Conservation (phyloP, 164 flowering plant genomes). For the Paratinospora sagittata region DNA sequence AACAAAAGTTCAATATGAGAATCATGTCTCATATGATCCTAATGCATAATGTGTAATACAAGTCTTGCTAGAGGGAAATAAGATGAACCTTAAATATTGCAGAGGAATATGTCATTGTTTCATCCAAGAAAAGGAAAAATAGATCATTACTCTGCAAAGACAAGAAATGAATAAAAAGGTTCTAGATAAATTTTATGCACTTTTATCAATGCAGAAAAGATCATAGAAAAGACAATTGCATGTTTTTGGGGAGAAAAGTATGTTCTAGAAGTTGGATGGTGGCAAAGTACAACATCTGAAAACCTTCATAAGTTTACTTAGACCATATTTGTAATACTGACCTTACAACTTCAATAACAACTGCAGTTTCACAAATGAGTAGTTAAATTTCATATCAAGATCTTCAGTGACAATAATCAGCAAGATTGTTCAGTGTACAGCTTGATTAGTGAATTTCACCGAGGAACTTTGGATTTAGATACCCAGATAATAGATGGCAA, state of each 20-base stretch:
- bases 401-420: no score
- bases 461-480: neutral
- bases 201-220: neutral
- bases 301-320: neutral
- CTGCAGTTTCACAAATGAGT: no score
- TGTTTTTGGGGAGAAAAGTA: neutral
- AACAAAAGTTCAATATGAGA: constrained; percentile 1
- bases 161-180: constrained; percentile 1
- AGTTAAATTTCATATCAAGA: no score
- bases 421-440: no score
- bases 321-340: neutral
- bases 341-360: neutral
- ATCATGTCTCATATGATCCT: neutral
- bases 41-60: neutral
- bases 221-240: neutral
- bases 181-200: neutral
- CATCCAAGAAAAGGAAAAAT: constrained; percentile 83
- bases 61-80: neutral
- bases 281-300: neutral
- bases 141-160: constrained; percentile 73
- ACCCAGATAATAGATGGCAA: no score
- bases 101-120: constrained; percentile 89
- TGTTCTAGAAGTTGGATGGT: neutral
- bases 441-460: neutral
- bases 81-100: constrained; percentile 77